These are phyloP conservation scores for Caryopteris hybrid DNA, from an alignment of 305 asterid genomes.

Conservation along the genomic window DNA sequence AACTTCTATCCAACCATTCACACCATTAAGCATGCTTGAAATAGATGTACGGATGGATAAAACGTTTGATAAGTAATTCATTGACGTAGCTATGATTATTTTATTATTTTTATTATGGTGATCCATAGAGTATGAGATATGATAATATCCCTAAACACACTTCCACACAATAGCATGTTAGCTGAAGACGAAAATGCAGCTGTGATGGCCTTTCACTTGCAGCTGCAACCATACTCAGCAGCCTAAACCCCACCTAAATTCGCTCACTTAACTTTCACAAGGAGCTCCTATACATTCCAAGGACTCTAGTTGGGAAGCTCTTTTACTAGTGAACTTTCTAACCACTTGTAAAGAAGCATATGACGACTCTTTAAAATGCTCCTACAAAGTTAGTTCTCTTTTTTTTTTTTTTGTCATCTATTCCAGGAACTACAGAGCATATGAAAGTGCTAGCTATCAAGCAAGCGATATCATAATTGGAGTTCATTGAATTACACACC, in stretches of 20 bases:
- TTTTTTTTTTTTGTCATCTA: background rate
- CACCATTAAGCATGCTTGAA: background rate
- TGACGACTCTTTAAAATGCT: background rate
- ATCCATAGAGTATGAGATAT: background rate
- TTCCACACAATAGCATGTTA: background rate
- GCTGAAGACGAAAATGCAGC: background rate
- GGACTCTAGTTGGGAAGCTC: background rate
- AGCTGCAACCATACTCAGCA: background rate
- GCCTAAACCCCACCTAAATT: background rate
- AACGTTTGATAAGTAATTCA: background rate
- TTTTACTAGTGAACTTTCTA: background rate
- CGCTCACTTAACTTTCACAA: background rate
- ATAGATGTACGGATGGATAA: conserved; percentile 3
- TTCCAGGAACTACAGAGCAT: background rate
- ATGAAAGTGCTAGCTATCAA: background rate
- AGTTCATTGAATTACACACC: background rate
- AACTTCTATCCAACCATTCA: background rate
- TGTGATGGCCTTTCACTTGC: background rate
- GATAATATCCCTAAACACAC: background rate
- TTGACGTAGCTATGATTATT: background rate
- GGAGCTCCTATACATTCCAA: background rate
- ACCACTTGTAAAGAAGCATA: background rate
- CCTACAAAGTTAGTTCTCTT: background rate
- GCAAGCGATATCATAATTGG: background rate
- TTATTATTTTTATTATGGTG: background rate